Percentiles rank a stretch among this genome's conserved stretches.
These are phyloP conservation scores for Alternaria arborescens DNA, from an alignment of 2,329 filamentous ascomycete species.

Conservation along the genomic window DNA sequence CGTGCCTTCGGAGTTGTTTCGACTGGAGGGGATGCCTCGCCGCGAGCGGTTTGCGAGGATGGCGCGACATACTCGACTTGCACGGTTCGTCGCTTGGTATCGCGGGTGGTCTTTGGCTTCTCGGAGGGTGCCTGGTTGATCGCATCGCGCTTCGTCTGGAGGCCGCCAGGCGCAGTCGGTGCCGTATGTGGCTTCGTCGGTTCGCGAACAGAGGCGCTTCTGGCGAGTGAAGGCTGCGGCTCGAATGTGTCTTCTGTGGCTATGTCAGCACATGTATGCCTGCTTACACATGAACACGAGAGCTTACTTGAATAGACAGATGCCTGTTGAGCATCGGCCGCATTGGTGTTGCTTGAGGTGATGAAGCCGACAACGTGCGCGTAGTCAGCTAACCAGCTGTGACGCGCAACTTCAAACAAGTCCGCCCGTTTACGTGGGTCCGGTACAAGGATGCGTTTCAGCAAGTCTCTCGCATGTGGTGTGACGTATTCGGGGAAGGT, in stretches of 20 bases:
- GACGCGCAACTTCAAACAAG: constrained; percentile 93
- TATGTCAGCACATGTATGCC: constrained; percentile 18
- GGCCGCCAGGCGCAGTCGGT: constrained; percentile 62
- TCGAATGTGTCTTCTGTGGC: constrained; percentile 63
- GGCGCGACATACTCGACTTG: constrained; percentile 98
- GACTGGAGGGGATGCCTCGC: constrained; percentile 57
- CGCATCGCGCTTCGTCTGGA: constrained; percentile 77
- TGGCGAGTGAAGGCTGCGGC: constrained; percentile 70
- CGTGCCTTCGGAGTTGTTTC: constrained; percentile 59
- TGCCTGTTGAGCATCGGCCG: constrained; percentile 83
- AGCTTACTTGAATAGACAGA: constrained; percentile 69
- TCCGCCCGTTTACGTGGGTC: constrained; percentile 95
- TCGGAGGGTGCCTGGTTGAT: constrained; percentile 71
- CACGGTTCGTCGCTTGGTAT: constrained; percentile 91
- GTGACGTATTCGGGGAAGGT: constrained; percentile 99
- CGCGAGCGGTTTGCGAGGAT: constrained; percentile 82
- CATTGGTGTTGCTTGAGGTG: constrained; percentile 90
- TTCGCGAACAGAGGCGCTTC: constrained; percentile 93
- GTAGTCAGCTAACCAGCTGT: constrained; percentile 98
- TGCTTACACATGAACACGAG: not conserved
- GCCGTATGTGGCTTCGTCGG: constrained; percentile 71
- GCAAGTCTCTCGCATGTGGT: constrained; percentile 89
- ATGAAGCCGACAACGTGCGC: constrained; percentile 97
- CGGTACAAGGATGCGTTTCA: constrained; percentile 92
- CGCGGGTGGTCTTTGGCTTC: constrained; percentile 73